phyloP scores from a whole-genome alignment of 108 stramenopile species.

The Cyclostephanos tholiformis region DNA sequence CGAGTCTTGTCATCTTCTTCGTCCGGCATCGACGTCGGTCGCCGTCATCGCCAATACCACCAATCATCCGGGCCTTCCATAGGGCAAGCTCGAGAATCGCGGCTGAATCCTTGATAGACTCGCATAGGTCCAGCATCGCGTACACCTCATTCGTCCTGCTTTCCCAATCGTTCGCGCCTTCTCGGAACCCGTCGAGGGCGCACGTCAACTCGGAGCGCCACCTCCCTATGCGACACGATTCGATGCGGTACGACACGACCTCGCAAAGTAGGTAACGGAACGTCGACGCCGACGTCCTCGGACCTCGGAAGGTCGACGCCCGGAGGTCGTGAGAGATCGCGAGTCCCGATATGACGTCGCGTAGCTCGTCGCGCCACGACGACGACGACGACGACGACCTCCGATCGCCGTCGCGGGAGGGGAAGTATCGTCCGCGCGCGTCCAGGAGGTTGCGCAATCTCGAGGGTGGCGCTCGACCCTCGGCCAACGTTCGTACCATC shows the following conservation, averaged over 20 bases:
- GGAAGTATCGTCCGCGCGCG: neutral
- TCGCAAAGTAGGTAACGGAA: neutral
- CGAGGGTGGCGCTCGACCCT: neutral
- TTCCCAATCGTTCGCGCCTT: neutral
- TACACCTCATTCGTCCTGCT: neutral
- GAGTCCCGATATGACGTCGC: neutral
- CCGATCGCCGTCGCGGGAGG: neutral
- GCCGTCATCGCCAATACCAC: neutral
- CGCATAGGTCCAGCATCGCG: neutral
- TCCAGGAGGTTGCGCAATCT: neutral
- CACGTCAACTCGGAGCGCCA: neutral
- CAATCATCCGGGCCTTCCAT: neutral
- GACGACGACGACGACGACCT: no score
- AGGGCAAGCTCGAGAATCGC: slow-evolving; percentile 6
- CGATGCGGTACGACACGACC: neutral
- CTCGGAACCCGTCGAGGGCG: neutral
- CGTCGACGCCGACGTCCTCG: neutral
- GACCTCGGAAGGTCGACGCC: neutral
- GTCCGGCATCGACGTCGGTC: neutral
- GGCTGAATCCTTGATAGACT: neutral
- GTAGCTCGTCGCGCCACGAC: neutral
- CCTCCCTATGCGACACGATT: neutral
- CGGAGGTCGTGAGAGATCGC: neutral
- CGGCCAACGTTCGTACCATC: neutral
- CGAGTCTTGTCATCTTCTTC: neutral